Conservation (phyloP, 768 basidiomycete species). For the Leccinellum luteum region DNA sequence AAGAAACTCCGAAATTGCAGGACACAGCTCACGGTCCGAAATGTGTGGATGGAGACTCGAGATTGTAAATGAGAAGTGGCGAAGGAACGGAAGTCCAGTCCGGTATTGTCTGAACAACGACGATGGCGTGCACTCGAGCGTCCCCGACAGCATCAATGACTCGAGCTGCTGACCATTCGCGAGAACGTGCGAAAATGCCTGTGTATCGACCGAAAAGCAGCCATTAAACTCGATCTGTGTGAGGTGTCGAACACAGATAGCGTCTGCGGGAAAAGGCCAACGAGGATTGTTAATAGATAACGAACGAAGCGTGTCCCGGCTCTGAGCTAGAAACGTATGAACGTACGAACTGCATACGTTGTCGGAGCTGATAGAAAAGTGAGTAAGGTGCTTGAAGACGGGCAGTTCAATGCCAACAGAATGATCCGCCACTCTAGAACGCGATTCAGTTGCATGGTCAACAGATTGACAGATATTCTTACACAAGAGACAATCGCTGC, state of each 20-base stretch:
- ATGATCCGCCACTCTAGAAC: slow-evolving; percentile 35
- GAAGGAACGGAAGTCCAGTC: slow-evolving; percentile 56
- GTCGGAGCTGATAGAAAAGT: slow-evolving; percentile 55
- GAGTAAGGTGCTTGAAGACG: slow-evolving; percentile 52
- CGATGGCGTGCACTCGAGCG: slow-evolving; percentile 51
- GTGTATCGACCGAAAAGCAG: slow-evolving; percentile 46
- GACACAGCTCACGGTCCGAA: slow-evolving; percentile 62
- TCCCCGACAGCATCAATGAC: slow-evolving; percentile 52
- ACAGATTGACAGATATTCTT: slow-evolving; percentile 11
- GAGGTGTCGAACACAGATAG: slow-evolving; percentile 59
- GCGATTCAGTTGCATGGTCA: background rate
- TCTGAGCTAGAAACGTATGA: slow-evolving; percentile 50
- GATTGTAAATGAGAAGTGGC: slow-evolving; percentile 59
- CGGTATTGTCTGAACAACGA: slow-evolving; percentile 45
- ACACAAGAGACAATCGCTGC: slow-evolving; percentile 57
- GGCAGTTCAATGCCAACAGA: slow-evolving; percentile 46
- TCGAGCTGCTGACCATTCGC: slow-evolving; percentile 62
- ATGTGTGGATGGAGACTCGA: slow-evolving; percentile 42
- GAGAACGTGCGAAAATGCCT: slow-evolving; percentile 59
- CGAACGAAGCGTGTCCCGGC: slow-evolving; percentile 50
- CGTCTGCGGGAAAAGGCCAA: slow-evolving; percentile 56
- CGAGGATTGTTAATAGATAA: slow-evolving; percentile 51
- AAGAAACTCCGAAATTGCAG: slow-evolving; percentile 65
- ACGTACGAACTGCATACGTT: slow-evolving; percentile 40
- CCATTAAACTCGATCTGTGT: slow-evolving; percentile 63